Conservation (phyloP, 208 protist species). For the Trypanosoma brucei region DNA sequence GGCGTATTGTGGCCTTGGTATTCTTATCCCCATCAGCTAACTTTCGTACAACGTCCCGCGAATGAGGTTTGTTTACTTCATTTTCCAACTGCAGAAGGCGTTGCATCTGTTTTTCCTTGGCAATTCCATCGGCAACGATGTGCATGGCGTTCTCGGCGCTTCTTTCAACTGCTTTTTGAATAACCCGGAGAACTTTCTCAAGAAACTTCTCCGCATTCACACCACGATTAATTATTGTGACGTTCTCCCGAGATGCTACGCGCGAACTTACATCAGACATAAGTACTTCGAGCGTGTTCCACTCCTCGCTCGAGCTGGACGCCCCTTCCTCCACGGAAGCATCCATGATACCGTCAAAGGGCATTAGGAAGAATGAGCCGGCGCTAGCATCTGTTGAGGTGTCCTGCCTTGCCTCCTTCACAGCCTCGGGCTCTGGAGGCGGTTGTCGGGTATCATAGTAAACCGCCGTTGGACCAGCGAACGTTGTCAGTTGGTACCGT, state of each 20-base stretch:
- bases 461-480: constrained; percentile 14
- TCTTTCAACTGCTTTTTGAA: constrained; percentile 52
- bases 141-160: constrained; percentile 86
- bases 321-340: constrained; percentile 26
- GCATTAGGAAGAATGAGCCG: constrained; percentile 62
- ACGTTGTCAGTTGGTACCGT: constrained; percentile 13
- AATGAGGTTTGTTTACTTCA: constrained; percentile 13
- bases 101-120: constrained; percentile 89
- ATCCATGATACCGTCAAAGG: constrained; percentile 57
- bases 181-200: constrained; percentile 47
- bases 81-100: constrained; percentile 77
- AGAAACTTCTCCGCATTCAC: constrained; percentile 49
- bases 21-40: constrained; percentile 11
- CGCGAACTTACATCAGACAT: constrained; percentile 51
- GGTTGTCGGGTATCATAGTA: constrained; percentile 20
- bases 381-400: constrained; percentile 5
- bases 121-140: constrained; percentile 84
- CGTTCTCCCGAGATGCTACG: constrained; percentile 70
- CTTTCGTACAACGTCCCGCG: constrained; percentile 16
- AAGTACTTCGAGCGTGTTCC: constrained; percentile 37
- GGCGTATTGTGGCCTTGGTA: constrained; percentile 11
- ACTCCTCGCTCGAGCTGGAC: constrained; percentile 5
- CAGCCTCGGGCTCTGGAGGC: constrained; percentile 13
- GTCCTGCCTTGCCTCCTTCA: constrained; percentile 1
- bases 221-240: constrained; percentile 81